Evolutionary conservation across 2,329 filamentous ascomycete species (phyloP).

Genomic region (Ceratocystis harringtonii): DNA sequence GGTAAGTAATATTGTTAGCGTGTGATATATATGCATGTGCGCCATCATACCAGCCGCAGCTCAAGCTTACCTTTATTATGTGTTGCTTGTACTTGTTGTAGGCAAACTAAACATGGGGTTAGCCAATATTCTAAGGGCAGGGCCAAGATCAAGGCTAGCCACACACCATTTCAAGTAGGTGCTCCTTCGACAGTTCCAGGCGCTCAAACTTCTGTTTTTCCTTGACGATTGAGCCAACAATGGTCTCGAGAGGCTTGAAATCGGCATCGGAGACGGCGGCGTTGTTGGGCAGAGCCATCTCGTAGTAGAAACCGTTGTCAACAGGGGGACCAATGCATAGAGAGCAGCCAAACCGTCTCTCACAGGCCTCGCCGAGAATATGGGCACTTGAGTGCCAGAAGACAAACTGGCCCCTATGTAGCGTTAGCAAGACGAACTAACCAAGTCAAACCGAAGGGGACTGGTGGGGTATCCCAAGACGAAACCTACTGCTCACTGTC

Average conservation of each 20-base stretch:
- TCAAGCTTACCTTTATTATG: slow-evolving; percentile 49
- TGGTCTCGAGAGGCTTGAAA: slow-evolving; percentile 70
- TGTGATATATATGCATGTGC: not conserved
- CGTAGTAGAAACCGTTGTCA: slow-evolving; percentile 89
- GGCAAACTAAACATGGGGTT: slow-evolving; percentile 43
- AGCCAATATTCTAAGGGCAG: not conserved
- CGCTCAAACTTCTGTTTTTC: slow-evolving; percentile 94
- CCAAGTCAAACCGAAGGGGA: not conserved
- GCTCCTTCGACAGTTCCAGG: slow-evolving; percentile 73
- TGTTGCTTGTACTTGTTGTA: slow-evolving; percentile 99
- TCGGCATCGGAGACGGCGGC: slow-evolving; percentile 57
- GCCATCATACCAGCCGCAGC: too few relatives aligned
- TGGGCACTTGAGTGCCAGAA: slow-evolving; percentile 98
- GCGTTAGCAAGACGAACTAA: not conserved
- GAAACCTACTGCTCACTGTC: slow-evolving; percentile 28
- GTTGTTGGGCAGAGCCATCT: slow-evolving; percentile 71
- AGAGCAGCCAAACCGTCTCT: slow-evolving; percentile 78
- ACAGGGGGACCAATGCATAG: slow-evolving; percentile 90
- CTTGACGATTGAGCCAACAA: slow-evolving; percentile 75
- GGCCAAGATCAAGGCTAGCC: not conserved
- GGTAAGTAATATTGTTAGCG: slow-evolving; percentile 2
- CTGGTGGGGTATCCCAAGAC: not conserved
- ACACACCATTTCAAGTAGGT: slow-evolving; percentile 62
- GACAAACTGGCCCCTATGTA: slow-evolving; percentile 58
- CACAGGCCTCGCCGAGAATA: slow-evolving; percentile 85